These are phyloP conservation scores for Arthroderma sp. DNA, from an alignment of 2,329 filamentous ascomycete genomes.

Conservation along the genomic window DNA sequence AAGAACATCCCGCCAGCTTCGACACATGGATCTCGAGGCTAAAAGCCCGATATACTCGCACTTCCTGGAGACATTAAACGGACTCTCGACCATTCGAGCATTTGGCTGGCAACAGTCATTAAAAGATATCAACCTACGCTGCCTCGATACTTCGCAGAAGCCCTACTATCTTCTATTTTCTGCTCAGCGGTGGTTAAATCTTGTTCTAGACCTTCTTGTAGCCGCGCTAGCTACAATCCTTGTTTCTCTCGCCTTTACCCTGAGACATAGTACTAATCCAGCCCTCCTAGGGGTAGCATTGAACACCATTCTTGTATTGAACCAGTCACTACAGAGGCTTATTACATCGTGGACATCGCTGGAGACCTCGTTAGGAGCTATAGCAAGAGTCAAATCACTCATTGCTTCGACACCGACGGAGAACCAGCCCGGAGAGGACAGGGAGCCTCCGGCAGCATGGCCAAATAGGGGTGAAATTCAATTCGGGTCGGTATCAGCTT, in stretches of 20 bases:
- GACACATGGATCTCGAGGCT: slow-evolving; percentile 34
- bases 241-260: slow-evolving; percentile 12
- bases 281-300: neutral
- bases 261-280: neutral
- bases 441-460: slow-evolving; percentile 15
- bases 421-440: slow-evolving; percentile 14
- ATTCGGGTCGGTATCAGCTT: slow-evolving; percentile 7
- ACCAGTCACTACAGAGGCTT: neutral
- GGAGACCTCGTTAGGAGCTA: slow-evolving; percentile 15
- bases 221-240: slow-evolving; percentile 27
- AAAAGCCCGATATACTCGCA: slow-evolving; percentile 33
- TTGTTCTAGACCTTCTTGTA: slow-evolving; percentile 31
- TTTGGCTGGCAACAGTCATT: slow-evolving; percentile 8
- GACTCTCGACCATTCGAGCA: slow-evolving; percentile 18
- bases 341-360: slow-evolving; percentile 1
- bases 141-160: slow-evolving; percentile 26
- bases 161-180: slow-evolving; percentile 27
- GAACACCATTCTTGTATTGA: neutral
- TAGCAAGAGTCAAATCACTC: slow-evolving; percentile 15
- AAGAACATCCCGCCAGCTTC: slow-evolving; percentile 35
- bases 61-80: slow-evolving; percentile 21
- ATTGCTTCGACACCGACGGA: slow-evolving; percentile 13
- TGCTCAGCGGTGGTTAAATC: slow-evolving; percentile 28
- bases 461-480: slow-evolving; percentile 10
- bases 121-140: slow-evolving; percentile 16